Percentiles rank a stretch among this genome's conserved stretches.
These are phyloP conservation scores for Neopestalotiopsis sp. DNA, from an alignment of 2,329 filamentous ascomycete species.

Conservation along the genomic window DNA sequence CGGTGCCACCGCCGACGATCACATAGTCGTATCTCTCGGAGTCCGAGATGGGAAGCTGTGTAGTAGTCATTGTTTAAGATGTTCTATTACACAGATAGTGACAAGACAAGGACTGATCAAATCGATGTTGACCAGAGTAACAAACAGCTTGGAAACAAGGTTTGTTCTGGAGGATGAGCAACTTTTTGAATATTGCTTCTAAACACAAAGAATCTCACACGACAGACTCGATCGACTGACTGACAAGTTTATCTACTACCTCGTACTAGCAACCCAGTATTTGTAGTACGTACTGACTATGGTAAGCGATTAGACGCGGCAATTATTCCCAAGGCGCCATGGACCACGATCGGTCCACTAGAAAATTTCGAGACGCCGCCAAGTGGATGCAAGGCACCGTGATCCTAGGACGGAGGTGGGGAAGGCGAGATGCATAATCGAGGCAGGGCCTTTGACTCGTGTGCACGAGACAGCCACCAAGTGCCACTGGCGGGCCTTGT, in stretches of 20 bases:
- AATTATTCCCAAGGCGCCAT: slow-evolving; percentile 5
- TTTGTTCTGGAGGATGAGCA: neutral
- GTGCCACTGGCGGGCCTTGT: neutral
- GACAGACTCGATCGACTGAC: neutral
- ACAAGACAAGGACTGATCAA: neutral
- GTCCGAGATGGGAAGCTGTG: slow-evolving; percentile 67
- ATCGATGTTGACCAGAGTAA: neutral
- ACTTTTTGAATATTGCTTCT: neutral
- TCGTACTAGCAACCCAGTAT: neutral
- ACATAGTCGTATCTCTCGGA: slow-evolving; percentile 80
- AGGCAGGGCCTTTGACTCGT: slow-evolving; percentile 13
- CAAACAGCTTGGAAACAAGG: neutral
- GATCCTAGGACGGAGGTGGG: slow-evolving; percentile 1
- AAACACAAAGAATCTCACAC: neutral
- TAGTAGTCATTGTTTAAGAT: slow-evolving; percentile 59
- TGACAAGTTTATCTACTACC: neutral
- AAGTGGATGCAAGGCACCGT: slow-evolving; percentile 17
- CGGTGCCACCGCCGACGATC: slow-evolving; percentile 84
- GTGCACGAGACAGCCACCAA: neutral
- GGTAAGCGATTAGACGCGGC: slow-evolving; percentile 9
- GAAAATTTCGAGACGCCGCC: slow-evolving; percentile 19
- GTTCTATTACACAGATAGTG: slow-evolving; percentile 9
- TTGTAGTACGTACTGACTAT: neutral
- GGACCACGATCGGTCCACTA: slow-evolving; percentile 15
- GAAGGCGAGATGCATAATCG: neutral